Percentiles rank a stretch among this genome's conserved stretches.
Conservation (phyloP, 805 yeast species). For the Kluyveromyces wickerhamii region DNA sequence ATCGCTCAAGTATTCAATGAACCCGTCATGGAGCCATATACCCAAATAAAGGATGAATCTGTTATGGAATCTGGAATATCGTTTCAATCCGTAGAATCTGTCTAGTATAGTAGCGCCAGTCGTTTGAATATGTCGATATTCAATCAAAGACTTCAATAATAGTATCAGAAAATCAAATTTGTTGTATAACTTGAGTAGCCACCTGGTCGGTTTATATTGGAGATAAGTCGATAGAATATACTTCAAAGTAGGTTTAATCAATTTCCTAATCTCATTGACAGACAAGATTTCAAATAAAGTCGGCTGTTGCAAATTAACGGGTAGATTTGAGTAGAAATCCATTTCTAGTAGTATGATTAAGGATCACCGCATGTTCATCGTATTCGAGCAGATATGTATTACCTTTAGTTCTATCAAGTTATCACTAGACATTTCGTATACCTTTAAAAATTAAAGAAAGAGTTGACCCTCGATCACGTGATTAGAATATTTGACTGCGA, state of each 20-base stretch:
- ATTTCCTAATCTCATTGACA: constrained; percentile 64
- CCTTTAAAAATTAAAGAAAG: too few relatives aligned
- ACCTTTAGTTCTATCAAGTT: too few relatives aligned
- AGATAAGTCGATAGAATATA: constrained; percentile 37
- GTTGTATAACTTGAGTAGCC: constrained; percentile 51
- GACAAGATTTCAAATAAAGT: constrained; percentile 85
- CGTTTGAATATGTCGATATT: constrained; percentile 55
- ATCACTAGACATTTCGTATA: too few relatives aligned
- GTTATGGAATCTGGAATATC: constrained; percentile 25
- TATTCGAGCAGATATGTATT: too few relatives aligned
- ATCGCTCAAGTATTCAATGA: constrained; percentile 16
- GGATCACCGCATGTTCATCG: too few relatives aligned
- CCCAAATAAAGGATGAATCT: background rate
- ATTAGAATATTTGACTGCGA: too few relatives aligned
- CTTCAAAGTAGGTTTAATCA: constrained; percentile 76
- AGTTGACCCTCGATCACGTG: too few relatives aligned
- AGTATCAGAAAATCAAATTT: constrained; percentile 63
- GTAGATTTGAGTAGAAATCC: constrained; percentile 29
- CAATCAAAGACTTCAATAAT: constrained; percentile 52
- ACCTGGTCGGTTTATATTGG: constrained; percentile 44
- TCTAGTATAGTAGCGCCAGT: constrained; percentile 90
- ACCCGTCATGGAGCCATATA: constrained; percentile 11
- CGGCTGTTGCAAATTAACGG: constrained; percentile 36
- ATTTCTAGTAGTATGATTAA: constrained; percentile 12
- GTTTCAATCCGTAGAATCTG: constrained; percentile 82